Evolutionary conservation across 1,139 yeast species (phyloP), one percentile per base, ranked within the genome.

Genomic region (Candida sojae): DNA sequence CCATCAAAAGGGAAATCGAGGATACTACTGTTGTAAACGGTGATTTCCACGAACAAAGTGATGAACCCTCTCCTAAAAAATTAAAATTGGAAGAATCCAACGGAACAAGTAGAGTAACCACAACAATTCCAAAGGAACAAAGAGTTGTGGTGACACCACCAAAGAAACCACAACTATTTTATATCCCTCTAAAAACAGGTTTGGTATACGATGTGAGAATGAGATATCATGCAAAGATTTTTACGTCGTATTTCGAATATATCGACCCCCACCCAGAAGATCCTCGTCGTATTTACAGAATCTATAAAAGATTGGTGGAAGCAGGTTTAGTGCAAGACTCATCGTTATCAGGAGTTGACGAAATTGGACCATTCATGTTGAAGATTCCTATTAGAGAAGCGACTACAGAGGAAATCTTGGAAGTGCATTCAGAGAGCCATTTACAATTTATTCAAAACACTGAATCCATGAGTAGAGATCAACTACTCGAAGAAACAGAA

Each of bases 231-330:
- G 96, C 97, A 38, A 90, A 91, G 63, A 86, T 93, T 48, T 92
- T 88, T 67, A 89, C 97, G 2, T 87, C 96, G 5, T 90, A 93
- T 56, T 88, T 83, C 58, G 97, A 92, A 64, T 93, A 93, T 66
- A 90, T 92, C 45, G 99, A 95, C 62, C 99, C 99, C 2, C 99
- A 95, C 64, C 99, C 99, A 4, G 99, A 95, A 66, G 99, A 95
- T 62, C 99, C 99, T 10, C 81, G 99, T 53, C 83, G 99, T 57
- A 93, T 93, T 42, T 93, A 92, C 67, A 80, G 98, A 50, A 89
- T 95, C 43, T 95, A 93, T 70, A 90, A 93, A 67, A 87, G 88
- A 42, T 76, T 95, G 44, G 98, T 97, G 0, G 98, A 93, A 63
- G 92, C 96, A 29, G 99, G 99, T 0, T 72, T 95, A 23, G 86